phyloP scores from a whole-genome alignment of 2,329 filamentous ascomycete genomes.

The Claviceps pusilla region DNA sequence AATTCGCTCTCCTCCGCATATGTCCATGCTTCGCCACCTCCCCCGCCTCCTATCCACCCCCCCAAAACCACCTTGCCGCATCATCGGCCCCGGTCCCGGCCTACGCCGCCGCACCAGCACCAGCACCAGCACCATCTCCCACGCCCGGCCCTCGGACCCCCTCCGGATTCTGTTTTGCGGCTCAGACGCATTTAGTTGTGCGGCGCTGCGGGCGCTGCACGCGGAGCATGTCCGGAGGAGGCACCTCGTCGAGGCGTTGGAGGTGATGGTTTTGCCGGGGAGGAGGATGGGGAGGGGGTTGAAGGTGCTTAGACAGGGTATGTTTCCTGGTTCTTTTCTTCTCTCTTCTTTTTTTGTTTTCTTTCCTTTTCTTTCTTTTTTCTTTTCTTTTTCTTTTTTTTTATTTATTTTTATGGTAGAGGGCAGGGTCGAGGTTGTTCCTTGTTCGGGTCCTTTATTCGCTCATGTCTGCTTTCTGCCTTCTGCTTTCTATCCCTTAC shows the following conservation, averaged over 20 bases:
- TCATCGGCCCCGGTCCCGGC: not conserved
- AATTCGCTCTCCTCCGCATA: too few species aligned
- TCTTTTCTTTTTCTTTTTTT: too few species aligned
- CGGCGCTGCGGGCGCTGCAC: conserved; percentile 56
- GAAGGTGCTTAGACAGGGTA: conserved; percentile 53
- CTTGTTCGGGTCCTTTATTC: too few species aligned
- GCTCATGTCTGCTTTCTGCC: too few species aligned
- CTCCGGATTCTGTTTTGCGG: conserved; percentile 86
- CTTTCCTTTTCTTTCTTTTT: too few species aligned
- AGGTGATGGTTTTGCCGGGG: conserved; percentile 69
- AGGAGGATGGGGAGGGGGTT: conserved; percentile 65
- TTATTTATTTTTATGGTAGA: too few species aligned
- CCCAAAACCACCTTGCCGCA: not conserved
- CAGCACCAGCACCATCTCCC: not conserved
- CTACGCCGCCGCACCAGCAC: not conserved
- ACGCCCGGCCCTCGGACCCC: conserved; percentile 31
- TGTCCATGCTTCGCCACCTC: too few species aligned
- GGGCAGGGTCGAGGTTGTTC: too few species aligned
- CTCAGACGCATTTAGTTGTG: conserved; percentile 78
- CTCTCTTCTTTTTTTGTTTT: not conserved
- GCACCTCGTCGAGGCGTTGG: conserved; percentile 54
- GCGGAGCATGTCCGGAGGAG: conserved; percentile 38
- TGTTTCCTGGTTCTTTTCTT: not conserved
- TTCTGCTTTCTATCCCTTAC: too few species aligned
- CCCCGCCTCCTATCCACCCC: not conserved